These are phyloP conservation scores for Cyanidiococcus yangmingshanensis DNA, from an alignment of 23 red algal species.

Conservation along the genomic window DNA sequence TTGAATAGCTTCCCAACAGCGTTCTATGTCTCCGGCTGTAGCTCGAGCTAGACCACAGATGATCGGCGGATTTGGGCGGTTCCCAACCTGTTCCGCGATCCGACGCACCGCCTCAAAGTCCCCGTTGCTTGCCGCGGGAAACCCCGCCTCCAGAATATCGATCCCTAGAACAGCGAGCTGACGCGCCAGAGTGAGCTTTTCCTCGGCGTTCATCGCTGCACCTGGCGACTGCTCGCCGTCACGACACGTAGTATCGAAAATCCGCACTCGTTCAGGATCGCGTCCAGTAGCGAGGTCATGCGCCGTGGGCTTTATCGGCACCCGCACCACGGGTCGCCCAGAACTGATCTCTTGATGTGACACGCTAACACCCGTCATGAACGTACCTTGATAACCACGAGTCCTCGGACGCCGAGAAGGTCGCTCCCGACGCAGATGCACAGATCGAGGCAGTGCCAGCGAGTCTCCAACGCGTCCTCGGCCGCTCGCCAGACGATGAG, in stretches of 20 bases:
- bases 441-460: too few species aligned
- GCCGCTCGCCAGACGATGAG: too few species aligned
- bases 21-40: constrained; percentile 54
- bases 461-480: too few species aligned
- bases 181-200: constrained; percentile 82
- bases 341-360: too few species aligned
- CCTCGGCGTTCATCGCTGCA: constrained; percentile 79
- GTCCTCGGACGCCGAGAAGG: too few species aligned
- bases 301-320: neutral
- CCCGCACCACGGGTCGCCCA: neutral
- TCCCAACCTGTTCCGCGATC: constrained; percentile 66
- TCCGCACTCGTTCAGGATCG: constrained; percentile 85
- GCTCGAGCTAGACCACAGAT: constrained; percentile 93
- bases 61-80: constrained; percentile 71
- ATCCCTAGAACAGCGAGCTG: constrained; percentile 92
- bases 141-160: constrained; percentile 95
- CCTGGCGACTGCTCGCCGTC: constrained; percentile 99
- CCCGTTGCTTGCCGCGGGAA: constrained; percentile 77
- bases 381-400: too few species aligned
- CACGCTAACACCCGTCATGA: too few species aligned
- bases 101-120: constrained; percentile 81
- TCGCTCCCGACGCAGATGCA: too few species aligned
- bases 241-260: constrained; percentile 94
- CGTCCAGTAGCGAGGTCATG: constrained; percentile 72
- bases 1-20: constrained; percentile 95